These are phyloP conservation scores for Fusarium hostae DNA, from an alignment of 2,329 filamentous ascomycete genomes.

Conservation along the genomic window DNA sequence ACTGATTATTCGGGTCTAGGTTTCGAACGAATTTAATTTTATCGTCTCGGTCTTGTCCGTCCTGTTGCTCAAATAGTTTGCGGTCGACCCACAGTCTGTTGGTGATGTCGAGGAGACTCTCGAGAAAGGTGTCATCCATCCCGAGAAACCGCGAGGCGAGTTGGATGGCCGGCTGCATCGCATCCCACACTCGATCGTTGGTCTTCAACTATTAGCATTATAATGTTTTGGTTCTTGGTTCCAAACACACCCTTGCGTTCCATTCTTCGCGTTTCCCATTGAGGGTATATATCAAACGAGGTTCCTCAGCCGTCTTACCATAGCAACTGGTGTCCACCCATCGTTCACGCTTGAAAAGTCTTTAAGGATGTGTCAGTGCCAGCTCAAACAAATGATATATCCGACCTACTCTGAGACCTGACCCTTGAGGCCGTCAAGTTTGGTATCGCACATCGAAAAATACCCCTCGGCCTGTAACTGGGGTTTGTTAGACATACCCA, in stretches of 20 bases:
- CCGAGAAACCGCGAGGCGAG: slow-evolving; percentile 42
- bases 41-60: background rate
- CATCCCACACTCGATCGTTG: slow-evolving; percentile 46
- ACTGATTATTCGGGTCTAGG: background rate
- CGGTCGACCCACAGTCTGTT: slow-evolving; percentile 36
- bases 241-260: slow-evolving; percentile 37
- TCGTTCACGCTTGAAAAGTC: slow-evolving; percentile 20
- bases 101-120: slow-evolving; percentile 38
- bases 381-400: background rate
- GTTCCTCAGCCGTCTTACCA: background rate
- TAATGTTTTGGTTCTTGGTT: background rate
- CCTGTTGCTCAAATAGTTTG: slow-evolving; percentile 1
- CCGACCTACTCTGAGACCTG: slow-evolving; percentile 39
- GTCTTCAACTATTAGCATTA: slow-evolving; percentile 12
- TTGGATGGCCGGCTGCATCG: slow-evolving; percentile 45
- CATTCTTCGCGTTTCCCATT: slow-evolving; percentile 40
- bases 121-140: slow-evolving; percentile 34
- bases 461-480: slow-evolving; percentile 42
- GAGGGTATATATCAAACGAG: slow-evolving; percentile 36
- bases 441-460: slow-evolving; percentile 32
- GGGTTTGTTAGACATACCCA: background rate
- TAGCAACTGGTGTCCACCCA: slow-evolving; percentile 18
- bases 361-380: slow-evolving; percentile 4
- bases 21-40: slow-evolving; percentile 20
- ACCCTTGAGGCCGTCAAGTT: slow-evolving; percentile 29